Evolutionary conservation across 345 rosid species (phyloP).

Genomic region (Aquilaria malaccensis): DNA sequence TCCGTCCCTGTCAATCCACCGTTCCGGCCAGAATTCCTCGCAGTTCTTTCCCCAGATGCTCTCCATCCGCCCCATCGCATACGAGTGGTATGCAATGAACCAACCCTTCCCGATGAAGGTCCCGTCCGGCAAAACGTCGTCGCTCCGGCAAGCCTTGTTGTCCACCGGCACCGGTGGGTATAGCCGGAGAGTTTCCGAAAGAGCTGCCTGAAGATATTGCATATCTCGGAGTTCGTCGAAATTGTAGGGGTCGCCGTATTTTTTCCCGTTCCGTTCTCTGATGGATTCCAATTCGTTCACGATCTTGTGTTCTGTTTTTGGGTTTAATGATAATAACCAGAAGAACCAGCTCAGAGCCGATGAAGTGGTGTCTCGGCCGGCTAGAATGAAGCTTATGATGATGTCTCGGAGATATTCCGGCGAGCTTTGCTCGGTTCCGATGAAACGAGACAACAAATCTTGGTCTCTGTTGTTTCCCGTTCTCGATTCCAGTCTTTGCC

Average conservation of each 20-base stretch:
- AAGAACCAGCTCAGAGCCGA: slow-evolving; percentile 45
- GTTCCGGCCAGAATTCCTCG: slow-evolving; percentile 28
- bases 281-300: slow-evolving; percentile 18
- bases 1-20: slow-evolving; percentile 31
- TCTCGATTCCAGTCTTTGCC: slow-evolving; percentile 18
- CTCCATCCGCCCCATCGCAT: slow-evolving; percentile 43
- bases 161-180: slow-evolving; percentile 48
- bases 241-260: slow-evolving; percentile 6
- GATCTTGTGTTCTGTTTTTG: slow-evolving; percentile 22
- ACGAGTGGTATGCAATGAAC: slow-evolving; percentile 21
- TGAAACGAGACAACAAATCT: slow-evolving; percentile 32
- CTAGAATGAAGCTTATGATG: slow-evolving; percentile 45
- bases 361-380: slow-evolving; percentile 44
- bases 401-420: slow-evolving; percentile 16
- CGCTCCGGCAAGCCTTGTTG: slow-evolving; percentile 16
- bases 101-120: slow-evolving; percentile 22
- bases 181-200: slow-evolving; percentile 41
- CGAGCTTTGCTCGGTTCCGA: slow-evolving; percentile 10
- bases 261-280: slow-evolving; percentile 7
- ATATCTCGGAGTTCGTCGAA: slow-evolving; percentile 27
- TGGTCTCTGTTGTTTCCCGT: slow-evolving; percentile 5
- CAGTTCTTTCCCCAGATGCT: slow-evolving; percentile 42
- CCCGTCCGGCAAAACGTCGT: slow-evolving; percentile 33
- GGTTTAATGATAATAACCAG: slow-evolving; percentile 27
- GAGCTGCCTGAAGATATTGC: slow-evolving; percentile 37